These are phyloP conservation scores for Phytophthora colocasiae DNA, from an alignment of 352 stramenopile genomes.

Conservation along the genomic window DNA sequence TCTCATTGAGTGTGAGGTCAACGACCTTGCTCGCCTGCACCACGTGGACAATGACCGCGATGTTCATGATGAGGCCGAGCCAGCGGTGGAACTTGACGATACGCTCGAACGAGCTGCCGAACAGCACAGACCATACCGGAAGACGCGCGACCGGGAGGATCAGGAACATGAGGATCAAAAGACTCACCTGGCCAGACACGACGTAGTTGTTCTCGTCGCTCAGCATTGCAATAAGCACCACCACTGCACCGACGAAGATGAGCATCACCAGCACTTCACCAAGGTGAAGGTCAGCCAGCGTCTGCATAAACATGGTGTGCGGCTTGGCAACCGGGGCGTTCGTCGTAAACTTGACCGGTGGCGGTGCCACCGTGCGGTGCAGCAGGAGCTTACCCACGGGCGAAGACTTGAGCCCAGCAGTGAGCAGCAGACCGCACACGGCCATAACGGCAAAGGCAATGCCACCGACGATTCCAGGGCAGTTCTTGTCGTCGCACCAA, in stretches of 20 bases:
- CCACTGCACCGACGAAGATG: slow-evolving; percentile 63
- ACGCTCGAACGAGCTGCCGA: slow-evolving; percentile 80
- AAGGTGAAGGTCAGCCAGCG: slow-evolving; percentile 59
- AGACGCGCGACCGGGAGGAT: slow-evolving; percentile 71
- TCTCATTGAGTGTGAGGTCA: slow-evolving; percentile 44
- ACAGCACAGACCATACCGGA: slow-evolving; percentile 71
- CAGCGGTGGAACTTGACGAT: slow-evolving; percentile 89
- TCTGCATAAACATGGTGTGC: slow-evolving; percentile 59
- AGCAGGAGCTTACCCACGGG: slow-evolving; percentile 51
- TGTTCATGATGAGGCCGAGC: slow-evolving; percentile 66
- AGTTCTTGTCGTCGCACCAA: slow-evolving; percentile 75
- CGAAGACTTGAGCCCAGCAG: slow-evolving; percentile 45
- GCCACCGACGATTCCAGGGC: slow-evolving; percentile 62
- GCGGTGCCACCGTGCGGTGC: slow-evolving; percentile 53
- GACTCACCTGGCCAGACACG: slow-evolving; percentile 58
- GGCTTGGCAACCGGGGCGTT: slow-evolving; percentile 52
- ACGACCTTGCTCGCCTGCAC: slow-evolving; percentile 55
- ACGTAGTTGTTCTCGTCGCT: slow-evolving; percentile 43
- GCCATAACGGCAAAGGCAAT: slow-evolving; percentile 62
- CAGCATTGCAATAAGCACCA: slow-evolving; percentile 52
- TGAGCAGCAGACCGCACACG: slow-evolving; percentile 58
- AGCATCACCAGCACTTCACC: slow-evolving; percentile 73
- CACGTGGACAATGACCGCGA: slow-evolving; percentile 70
- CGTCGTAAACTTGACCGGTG: slow-evolving; percentile 60
- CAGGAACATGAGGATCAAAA: slow-evolving; percentile 85